A percentile compares a stretch with the other conserved stretches of the same genome.
phyloP scores from a whole-genome alignment of 345 rosid genomes.

The Heritiera fomes region DNA sequence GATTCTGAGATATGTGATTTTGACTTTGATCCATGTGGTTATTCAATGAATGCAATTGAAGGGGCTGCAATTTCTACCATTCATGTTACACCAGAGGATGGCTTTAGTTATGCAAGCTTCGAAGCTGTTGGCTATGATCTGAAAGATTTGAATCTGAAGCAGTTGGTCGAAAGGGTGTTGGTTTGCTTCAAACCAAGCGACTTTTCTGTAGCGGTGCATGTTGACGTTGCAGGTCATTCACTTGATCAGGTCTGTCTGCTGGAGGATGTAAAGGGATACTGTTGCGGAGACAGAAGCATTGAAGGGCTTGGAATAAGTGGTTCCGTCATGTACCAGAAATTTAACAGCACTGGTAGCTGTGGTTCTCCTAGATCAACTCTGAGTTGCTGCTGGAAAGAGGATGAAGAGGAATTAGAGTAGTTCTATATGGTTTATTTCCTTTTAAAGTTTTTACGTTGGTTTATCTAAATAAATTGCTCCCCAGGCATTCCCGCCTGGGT shows the following conservation, averaged over 20 bases:
- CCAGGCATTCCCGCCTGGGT: constrained; percentile 2
- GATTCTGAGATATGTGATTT: constrained; percentile 68
- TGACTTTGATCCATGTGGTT: constrained; percentile 79
- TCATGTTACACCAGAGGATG: constrained; percentile 77
- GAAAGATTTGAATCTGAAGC: constrained; percentile 34
- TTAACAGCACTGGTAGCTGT: constrained; percentile 28
- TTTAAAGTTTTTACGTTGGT: not conserved
- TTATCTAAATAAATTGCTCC: constrained; percentile 20
- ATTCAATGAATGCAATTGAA: constrained; percentile 78
- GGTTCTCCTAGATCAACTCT: constrained; percentile 55
- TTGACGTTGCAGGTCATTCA: constrained; percentile 26
- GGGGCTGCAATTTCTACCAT: constrained; percentile 74
- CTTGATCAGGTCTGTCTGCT: constrained; percentile 30
- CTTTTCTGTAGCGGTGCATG: constrained; percentile 64
- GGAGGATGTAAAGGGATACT: constrained; percentile 51
- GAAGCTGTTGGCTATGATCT: constrained; percentile 65
- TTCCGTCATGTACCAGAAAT: constrained; percentile 56
- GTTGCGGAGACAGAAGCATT: constrained; percentile 41
- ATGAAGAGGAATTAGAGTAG: constrained; percentile 45
- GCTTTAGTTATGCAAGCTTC: constrained; percentile 84
- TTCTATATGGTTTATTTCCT: not conserved
- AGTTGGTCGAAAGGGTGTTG: constrained; percentile 56
- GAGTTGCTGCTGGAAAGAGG: constrained; percentile 60
- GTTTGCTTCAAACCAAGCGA: constrained; percentile 59
- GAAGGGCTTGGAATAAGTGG: constrained; percentile 60